Evolutionary conservation across 1,284 basidiomycete species (phyloP), one percentile per base, ranked within the genome.

Genomic region (Ceratobasidium sp.): DNA sequence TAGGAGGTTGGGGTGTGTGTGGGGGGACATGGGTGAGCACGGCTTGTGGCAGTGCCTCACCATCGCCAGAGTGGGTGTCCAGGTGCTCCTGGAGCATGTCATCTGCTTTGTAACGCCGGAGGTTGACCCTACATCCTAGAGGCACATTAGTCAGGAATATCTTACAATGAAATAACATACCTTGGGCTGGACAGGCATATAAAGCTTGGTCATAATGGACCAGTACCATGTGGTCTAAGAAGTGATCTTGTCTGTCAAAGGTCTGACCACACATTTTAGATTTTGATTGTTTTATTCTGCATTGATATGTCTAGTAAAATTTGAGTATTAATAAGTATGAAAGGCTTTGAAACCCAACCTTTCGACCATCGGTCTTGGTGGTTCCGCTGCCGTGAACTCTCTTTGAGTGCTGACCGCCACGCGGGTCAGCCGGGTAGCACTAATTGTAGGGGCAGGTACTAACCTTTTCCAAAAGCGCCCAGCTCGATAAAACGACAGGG

Each of bases 71-170:
- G 41, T 75, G 73, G 27, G 30, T 1, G 18, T 75, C 62, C 16
- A 75, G 16, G 18, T 75, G 73, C 7, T 66, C 73, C 46, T 54
- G 30, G 1, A 75, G 12, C 16, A 38, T 50, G 3, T 66, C 60
- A 55, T 62, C 20, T n/a, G 55, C 20, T 35, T 44, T 46, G 12
- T 54, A 57, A 2, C 62, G 20, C 27, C 50, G 23, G 4, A 75
- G 73, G 46, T 75, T 75, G 4, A 38, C 18, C n/a, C 52, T 75
- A 33, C 73, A 75, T 8, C 8, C 73, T 75, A 57, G 5, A 57
- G 55, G 27, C 57, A 18, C 2, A 23, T 66, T 2, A 66, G 38
- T 54, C 5, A 2, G 16, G 8, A 16, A 20, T 20, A 16, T 27
- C 20, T 38, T 48, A n/a, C 6, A 35, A 12, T 20, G 1, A n/a